Percentiles rank a stretch among this genome's conserved stretches.
These are phyloP conservation scores for Angomonas ambiguus DNA, from an alignment of 208 protist species.

Conservation along the genomic window DNA sequence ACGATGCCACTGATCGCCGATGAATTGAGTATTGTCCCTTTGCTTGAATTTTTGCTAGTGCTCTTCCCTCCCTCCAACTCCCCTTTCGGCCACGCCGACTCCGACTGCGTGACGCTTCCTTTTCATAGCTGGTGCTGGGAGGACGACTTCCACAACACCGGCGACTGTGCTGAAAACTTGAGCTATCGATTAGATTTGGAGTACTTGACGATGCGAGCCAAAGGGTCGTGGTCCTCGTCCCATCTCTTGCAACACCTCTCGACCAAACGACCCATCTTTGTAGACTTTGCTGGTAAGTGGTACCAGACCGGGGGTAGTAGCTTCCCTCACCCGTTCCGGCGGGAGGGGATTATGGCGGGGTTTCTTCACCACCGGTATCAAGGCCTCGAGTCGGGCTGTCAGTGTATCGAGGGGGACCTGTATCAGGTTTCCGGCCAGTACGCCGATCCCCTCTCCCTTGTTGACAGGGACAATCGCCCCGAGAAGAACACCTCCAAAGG, in stretches of 20 bases:
- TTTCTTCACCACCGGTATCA: conserved; percentile 13
- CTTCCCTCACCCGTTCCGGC: conserved; percentile 8
- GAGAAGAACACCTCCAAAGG: not conserved
- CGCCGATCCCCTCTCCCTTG: not conserved
- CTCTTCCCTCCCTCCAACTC: conserved; percentile 35
- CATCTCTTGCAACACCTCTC: conserved; percentile 11
- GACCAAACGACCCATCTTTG: conserved; percentile 1
- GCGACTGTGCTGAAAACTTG: conserved; percentile 51
- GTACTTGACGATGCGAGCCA: conserved; percentile 32
- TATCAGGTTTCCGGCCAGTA: not conserved
- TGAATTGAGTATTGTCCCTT: conserved; percentile 45
- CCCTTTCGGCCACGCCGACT: conserved; percentile 33
- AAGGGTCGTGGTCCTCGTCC: conserved; percentile 3
- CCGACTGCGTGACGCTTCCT: conserved; percentile 48
- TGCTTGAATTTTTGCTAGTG: conserved; percentile 70
- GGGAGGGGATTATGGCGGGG: not conserved
- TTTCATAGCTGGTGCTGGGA: conserved; percentile 76
- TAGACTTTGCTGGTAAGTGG: conserved; percentile 8
- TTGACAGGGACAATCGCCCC: not conserved
- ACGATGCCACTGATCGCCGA: conserved; percentile 55
- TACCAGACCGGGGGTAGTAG: conserved; percentile 7
- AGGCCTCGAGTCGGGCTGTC: conserved; percentile 12
- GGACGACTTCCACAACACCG: conserved; percentile 79
- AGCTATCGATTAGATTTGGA: conserved; percentile 45
- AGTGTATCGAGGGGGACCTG: not conserved